phyloP scores from a whole-genome alignment of 352 stramenopile species.

The Globisporangium paroecandrum region DNA sequence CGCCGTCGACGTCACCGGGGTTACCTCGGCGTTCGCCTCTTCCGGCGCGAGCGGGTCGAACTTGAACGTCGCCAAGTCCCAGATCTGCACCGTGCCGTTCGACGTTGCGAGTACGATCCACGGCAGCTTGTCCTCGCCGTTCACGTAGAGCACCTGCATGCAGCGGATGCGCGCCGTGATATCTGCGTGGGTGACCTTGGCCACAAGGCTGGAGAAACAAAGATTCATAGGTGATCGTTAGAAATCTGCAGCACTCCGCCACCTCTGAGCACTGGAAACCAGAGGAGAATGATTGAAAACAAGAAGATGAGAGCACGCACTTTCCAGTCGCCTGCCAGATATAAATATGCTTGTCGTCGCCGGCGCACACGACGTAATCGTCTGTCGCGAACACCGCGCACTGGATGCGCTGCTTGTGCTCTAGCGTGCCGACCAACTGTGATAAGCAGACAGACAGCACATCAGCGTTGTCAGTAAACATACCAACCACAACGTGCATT shows the following conservation, averaged over 20 bases:
- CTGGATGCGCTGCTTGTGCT: conserved; percentile 75
- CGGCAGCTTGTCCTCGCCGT: conserved; percentile 50
- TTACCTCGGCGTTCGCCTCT: conserved; percentile 53
- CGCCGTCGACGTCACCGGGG: conserved; percentile 55
- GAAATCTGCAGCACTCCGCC: no score
- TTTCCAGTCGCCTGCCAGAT: conserved; percentile 70
- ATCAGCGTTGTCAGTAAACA: background rate
- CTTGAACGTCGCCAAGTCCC: conserved; percentile 63
- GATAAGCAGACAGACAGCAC: background rate
- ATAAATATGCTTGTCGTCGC: conserved; percentile 82
- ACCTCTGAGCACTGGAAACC: no score
- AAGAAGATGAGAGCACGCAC: conserved; percentile 30
- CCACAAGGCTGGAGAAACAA: conserved; percentile 41
- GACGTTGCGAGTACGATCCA: conserved; percentile 78
- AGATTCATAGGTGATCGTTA: background rate
- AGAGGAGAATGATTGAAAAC: no score
- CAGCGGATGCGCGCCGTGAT: conserved; percentile 71
- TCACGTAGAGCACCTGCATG: conserved; percentile 67
- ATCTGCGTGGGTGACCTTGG: conserved; percentile 58
- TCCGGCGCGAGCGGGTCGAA: conserved; percentile 45
- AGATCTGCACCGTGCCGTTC: conserved; percentile 76
- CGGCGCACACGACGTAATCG: conserved; percentile 70
- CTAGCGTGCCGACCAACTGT: conserved; percentile 58
- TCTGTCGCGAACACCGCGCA: conserved; percentile 71
- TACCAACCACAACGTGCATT: background rate